A percentile compares a stretch with the other conserved stretches of the same genome.
phyloP scores from a whole-genome alignment of 2,329 filamentous ascomycete species.

The Pyricularia sp. region DNA sequence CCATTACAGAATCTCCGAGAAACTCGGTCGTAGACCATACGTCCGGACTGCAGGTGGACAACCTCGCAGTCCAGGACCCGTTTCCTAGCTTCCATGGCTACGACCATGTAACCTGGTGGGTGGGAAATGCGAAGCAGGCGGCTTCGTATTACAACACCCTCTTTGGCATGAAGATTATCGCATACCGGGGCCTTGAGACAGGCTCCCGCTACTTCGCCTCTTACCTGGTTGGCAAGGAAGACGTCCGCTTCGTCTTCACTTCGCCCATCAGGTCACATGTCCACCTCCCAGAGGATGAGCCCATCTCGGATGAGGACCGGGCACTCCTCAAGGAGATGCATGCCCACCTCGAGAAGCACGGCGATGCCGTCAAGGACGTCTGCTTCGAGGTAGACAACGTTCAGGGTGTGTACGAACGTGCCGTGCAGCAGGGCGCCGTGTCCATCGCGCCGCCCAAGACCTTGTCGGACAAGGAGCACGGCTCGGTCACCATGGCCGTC shows the following conservation, averaged over 20 bases:
- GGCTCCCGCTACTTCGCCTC: slow-evolving; percentile 73
- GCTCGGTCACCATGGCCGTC: slow-evolving; percentile 63
- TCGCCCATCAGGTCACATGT: slow-evolving; percentile 62
- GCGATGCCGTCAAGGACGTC: slow-evolving; percentile 91
- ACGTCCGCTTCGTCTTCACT: slow-evolving; percentile 74
- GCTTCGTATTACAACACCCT: slow-evolving; percentile 80
- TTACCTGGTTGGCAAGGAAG: slow-evolving; percentile 70
- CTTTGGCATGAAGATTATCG: slow-evolving; percentile 76
- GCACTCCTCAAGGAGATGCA: slow-evolving; percentile 65
- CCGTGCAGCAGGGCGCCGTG: slow-evolving; percentile 54
- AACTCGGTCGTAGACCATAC: slow-evolving; percentile 26
- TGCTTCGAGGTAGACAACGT: slow-evolving; percentile 92
- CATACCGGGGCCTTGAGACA: slow-evolving; percentile 83
- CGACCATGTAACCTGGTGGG: slow-evolving; percentile 92
- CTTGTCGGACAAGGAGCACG: slow-evolving; percentile 47
- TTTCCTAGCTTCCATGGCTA: slow-evolving; percentile 66
- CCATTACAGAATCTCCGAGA: slow-evolving; percentile 39
- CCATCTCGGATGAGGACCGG: slow-evolving; percentile 54
- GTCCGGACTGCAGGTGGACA: slow-evolving; percentile 26
- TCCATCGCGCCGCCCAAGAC: slow-evolving; percentile 48
- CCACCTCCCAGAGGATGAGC: slow-evolving; percentile 47
- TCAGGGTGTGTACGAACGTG: slow-evolving; percentile 65
- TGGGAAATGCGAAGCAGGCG: slow-evolving; percentile 93
- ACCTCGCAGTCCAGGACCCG: slow-evolving; percentile 42
- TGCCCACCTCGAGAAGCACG: slow-evolving; percentile 74